Conservation (phyloP, 139 green algal species). For the Bryopsis sp. region DNA sequence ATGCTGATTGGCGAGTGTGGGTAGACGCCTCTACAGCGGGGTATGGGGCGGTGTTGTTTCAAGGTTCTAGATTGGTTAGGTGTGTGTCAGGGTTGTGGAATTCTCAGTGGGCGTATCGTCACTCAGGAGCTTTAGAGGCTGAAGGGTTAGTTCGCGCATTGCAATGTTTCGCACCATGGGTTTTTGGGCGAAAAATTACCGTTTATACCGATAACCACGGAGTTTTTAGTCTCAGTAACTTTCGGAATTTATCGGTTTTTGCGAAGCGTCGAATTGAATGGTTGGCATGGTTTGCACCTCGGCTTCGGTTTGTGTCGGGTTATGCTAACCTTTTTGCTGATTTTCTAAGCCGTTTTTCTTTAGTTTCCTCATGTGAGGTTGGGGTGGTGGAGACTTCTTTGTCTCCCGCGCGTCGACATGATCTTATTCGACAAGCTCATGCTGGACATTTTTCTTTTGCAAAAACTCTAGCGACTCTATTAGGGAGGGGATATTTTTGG, state of each 20-base stretch:
- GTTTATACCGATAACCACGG: constrained; percentile 1
- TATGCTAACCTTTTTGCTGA: constrained; percentile 5
- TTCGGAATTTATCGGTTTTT: constrained; percentile 1
- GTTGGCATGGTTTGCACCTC: neutral
- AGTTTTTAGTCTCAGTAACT: neutral
- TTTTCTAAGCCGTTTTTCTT: too few relatives aligned
- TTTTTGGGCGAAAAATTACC: neutral
- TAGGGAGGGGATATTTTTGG: too few relatives aligned
- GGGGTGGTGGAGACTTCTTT: too few relatives aligned
- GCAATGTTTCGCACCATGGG: constrained; percentile 3
- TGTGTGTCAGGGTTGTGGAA: constrained; percentile 4
- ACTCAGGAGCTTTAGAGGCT: neutral
- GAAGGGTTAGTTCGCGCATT: neutral
- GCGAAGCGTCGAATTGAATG: constrained; percentile 2
- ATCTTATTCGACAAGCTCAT: too few relatives aligned
- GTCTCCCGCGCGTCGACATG: too few relatives aligned
- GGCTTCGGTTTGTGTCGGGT: neutral
- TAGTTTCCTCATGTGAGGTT: too few relatives aligned
- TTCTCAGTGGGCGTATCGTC: neutral
- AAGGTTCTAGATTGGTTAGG: neutral
- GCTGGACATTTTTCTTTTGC: too few relatives aligned
- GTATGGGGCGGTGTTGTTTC: neutral
- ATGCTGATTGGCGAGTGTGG: neutral
- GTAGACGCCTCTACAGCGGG: neutral
- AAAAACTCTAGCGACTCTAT: too few relatives aligned